Percentiles rank a stretch among this genome's conserved stretches.
phyloP scores from a whole-genome alignment of 768 basidiomycete species.

The Amanita phalloides region DNA sequence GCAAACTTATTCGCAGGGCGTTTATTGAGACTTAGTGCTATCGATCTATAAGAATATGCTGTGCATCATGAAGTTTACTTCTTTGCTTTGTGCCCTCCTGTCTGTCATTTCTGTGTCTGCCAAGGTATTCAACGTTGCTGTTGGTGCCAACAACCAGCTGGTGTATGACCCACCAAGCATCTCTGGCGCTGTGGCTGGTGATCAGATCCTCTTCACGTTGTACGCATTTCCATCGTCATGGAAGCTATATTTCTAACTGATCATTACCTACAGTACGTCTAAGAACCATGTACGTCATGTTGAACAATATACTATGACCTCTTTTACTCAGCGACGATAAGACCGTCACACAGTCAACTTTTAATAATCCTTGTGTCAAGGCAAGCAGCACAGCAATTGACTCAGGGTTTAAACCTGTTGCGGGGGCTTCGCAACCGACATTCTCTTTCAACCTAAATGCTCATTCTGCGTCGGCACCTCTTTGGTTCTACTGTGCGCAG shows the following conservation, averaged over 20 bases:
- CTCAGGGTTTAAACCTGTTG: conserved; percentile 38
- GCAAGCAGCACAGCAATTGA: conserved; percentile 25
- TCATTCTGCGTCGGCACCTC: conserved; percentile 27
- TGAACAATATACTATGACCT: not conserved
- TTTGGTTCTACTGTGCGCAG: conserved; percentile 58
- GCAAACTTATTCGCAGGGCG: not conserved
- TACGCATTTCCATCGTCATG: not conserved
- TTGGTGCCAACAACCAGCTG: not conserved
- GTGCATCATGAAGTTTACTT: not conserved
- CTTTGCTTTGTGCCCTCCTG: not conserved
- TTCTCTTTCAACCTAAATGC: conserved; percentile 28
- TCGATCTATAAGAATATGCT: not conserved
- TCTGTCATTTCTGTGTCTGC: not conserved
- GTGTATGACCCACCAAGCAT: conserved; percentile 1
- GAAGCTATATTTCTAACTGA: not conserved
- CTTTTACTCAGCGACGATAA: conserved; percentile 11
- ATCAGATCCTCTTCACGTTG: conserved; percentile 3
- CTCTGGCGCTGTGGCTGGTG: conserved; percentile 2
- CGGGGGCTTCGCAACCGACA: conserved; percentile 24
- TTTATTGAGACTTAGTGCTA: not conserved
- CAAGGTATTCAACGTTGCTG: conserved; percentile 1
- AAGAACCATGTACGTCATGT: conserved; percentile 3
- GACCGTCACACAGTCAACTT: conserved; percentile 54
- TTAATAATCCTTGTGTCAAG: conserved; percentile 37
- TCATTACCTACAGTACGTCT: not conserved